These are phyloP conservation scores for Amauroascus niger DNA, from an alignment of 2,329 filamentous ascomycete genomes.

Conservation along the genomic window DNA sequence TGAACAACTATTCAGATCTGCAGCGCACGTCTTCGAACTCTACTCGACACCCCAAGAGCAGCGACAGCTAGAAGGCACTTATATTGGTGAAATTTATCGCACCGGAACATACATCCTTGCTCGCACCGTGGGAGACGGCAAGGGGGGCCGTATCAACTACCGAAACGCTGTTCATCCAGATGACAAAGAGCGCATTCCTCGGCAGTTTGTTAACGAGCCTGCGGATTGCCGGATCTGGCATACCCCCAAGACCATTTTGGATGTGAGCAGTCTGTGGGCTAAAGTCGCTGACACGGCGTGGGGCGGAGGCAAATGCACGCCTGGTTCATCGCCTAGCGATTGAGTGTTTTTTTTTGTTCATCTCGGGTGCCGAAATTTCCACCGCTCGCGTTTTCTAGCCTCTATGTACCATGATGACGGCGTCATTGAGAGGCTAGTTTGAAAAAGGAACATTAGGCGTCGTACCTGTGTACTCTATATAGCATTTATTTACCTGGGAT, in stretches of 20 bases:
- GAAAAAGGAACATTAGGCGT: too few species aligned
- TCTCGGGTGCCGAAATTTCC: too few species aligned
- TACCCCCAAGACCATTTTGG: slow-evolving; percentile 44
- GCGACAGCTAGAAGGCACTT: slow-evolving; percentile 11
- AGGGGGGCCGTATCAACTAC: slow-evolving; percentile 35
- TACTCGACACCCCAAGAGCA: slow-evolving; percentile 12
- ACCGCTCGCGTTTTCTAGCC: too few species aligned
- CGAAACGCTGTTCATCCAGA: slow-evolving; percentile 39
- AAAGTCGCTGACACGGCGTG: slow-evolving; percentile 33
- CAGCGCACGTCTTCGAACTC: slow-evolving; percentile 2
- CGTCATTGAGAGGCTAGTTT: too few species aligned
- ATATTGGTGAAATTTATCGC: slow-evolving; percentile 16
- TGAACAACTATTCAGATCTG: slow-evolving; percentile 20
- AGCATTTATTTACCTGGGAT: too few species aligned
- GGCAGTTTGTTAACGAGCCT: slow-evolving; percentile 53
- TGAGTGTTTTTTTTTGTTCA: background rate
- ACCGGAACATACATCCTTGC: slow-evolving; percentile 13
- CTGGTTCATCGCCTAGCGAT: slow-evolving; percentile 4
- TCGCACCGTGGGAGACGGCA: slow-evolving; percentile 13
- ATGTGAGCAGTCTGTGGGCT: slow-evolving; percentile 46
- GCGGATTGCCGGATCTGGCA: slow-evolving; percentile 55
- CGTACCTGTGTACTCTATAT: too few species aligned
- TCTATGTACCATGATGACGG: too few species aligned
- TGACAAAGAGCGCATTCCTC: slow-evolving; percentile 37
- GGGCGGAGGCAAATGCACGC: slow-evolving; percentile 31